These are phyloP conservation scores for Chalciporus chontae DNA, from an alignment of 768 basidiomycete species.

Conservation along the genomic window DNA sequence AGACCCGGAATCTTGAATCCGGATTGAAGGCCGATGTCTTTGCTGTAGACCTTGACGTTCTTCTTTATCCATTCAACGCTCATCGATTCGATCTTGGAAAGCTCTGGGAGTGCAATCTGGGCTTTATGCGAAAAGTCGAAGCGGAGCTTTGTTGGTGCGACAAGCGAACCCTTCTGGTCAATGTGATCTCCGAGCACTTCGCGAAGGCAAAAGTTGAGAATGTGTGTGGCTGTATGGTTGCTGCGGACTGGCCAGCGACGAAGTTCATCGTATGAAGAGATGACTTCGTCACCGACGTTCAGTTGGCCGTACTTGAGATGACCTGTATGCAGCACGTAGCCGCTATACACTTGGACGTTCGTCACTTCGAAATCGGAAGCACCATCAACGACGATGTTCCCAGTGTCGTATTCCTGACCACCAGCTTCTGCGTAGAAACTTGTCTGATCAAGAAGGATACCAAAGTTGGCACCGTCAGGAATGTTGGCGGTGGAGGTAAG, in stretches of 20 bases:
- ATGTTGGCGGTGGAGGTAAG: slow-evolving; percentile 61
- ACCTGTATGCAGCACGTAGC: slow-evolving; percentile 94
- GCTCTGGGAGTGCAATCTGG: slow-evolving; percentile 70
- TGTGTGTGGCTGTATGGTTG: slow-evolving; percentile 98
- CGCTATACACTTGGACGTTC: slow-evolving; percentile 91
- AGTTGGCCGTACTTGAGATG: slow-evolving; percentile 85
- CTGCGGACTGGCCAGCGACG: slow-evolving; percentile 95
- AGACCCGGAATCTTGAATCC: slow-evolving; percentile 91
- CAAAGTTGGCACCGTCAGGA: slow-evolving; percentile 67
- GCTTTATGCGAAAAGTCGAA: slow-evolving; percentile 99
- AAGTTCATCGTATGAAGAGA: slow-evolving; percentile 92
- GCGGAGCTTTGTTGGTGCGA: slow-evolving; percentile 91
- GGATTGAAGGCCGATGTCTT: slow-evolving; percentile 73
- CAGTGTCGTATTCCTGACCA: slow-evolving; percentile 96
- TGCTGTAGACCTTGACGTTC: slow-evolving; percentile 86
- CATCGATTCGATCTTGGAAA: slow-evolving; percentile 79
- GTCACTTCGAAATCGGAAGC: slow-evolving; percentile 89
- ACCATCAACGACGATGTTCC: slow-evolving; percentile 90
- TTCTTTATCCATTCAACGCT: slow-evolving; percentile 86
- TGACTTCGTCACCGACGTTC: slow-evolving; percentile 73
- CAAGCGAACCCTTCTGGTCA: slow-evolving; percentile 97
- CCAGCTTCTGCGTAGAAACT: slow-evolving; percentile 98
- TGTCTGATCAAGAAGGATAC: slow-evolving; percentile 85
- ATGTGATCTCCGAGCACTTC: slow-evolving; percentile 96
- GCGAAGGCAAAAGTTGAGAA: slow-evolving; percentile 90